Evolutionary conservation across 345 rosid genomes (phyloP).

Genomic region (Rhizophora apiculata): DNA sequence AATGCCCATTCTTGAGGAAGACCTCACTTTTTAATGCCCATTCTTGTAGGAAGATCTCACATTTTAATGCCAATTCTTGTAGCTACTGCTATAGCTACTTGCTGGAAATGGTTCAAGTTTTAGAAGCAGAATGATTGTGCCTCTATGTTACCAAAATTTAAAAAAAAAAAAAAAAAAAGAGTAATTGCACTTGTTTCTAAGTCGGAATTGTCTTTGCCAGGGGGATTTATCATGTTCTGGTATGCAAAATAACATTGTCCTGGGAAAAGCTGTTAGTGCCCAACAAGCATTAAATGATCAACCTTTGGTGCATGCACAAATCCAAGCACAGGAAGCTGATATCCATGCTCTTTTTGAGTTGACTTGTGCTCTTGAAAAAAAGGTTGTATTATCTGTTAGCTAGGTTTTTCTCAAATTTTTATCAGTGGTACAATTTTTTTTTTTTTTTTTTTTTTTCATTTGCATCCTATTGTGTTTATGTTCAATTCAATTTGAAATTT

Average conservation of each 20-base stretch:
- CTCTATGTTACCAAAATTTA: no score
- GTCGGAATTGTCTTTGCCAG: slow-evolving; percentile 30
- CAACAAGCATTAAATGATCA: slow-evolving; percentile 13
- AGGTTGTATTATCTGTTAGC: slow-evolving; percentile 17
- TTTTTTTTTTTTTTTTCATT: no score
- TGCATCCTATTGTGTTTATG: no score
- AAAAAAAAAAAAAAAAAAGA: no score
- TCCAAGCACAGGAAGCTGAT: slow-evolving; percentile 33
- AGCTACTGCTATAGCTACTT: background rate
- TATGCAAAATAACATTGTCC: slow-evolving; percentile 39
- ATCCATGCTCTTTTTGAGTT: slow-evolving; percentile 29
- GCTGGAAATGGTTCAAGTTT: background rate
- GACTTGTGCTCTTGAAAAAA: slow-evolving; percentile 18
- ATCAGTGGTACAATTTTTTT: no score
- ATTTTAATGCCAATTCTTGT: background rate
- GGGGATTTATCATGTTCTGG: slow-evolving; percentile 38
- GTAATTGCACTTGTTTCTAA: no score
- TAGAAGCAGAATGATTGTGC: background rate
- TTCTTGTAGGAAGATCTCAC: background rate
- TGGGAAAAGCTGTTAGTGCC: slow-evolving; percentile 30
- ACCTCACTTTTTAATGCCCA: background rate
- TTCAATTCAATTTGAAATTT: no score
- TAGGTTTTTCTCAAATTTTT: no score
- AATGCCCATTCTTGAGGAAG: background rate
- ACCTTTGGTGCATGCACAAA: slow-evolving; percentile 10